Base-by-base conservation (phyloP, 192 early-diverging fungal species). In the Funneliformis geosporum region DNA sequence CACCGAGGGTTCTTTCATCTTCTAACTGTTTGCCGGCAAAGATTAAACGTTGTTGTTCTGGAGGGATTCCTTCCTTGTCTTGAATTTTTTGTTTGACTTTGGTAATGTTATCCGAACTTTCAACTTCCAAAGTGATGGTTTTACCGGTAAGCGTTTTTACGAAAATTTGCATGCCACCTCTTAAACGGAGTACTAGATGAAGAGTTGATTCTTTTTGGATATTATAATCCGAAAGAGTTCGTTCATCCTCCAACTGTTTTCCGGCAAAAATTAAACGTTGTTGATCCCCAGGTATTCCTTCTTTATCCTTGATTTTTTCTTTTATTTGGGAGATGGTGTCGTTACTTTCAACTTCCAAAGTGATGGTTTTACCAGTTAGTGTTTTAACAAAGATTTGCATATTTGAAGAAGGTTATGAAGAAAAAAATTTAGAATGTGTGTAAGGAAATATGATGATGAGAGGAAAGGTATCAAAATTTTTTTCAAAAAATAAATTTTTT, bases 361-460 rank as follows among this genome's bases (percentile, higher is more conserved):
- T 98, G 86, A 98, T 96, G 83, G 96, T 98, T 91, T 97, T 98
- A 81, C 96, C 96, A 40, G 96, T 98, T 10, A 98, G 87, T 55
- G 94, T 94, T 90, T 96, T 93, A 64, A 93, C 92, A 69, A 93
- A 92, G 62, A 92, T 91, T 68, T 91, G 89, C 33, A 33, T 33
- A 33, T 33, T n/a, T 33, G 33, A 33, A 33, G 33, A 33, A 33
- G 33, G 33, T 33, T 2, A 33, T 33, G 33, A 33, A 33, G 33
- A 33, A 33, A 33, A 33, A 2, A 2, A 2, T 33, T 33, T 33
- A 2, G 2, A n/a, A n/a, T n/a, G 33, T 33, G 33, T 33, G 2
- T 33, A 2, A 33, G 33, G 2, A 2, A 2, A 33, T 33, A 33
- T 33, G 0, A 33, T 2, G 33, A 33, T 33, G 33, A 33, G 2